Evolutionary conservation across 2,329 filamentous ascomycete genomes (phyloP).

Genomic region (Aureobasidium mangrovei): DNA sequence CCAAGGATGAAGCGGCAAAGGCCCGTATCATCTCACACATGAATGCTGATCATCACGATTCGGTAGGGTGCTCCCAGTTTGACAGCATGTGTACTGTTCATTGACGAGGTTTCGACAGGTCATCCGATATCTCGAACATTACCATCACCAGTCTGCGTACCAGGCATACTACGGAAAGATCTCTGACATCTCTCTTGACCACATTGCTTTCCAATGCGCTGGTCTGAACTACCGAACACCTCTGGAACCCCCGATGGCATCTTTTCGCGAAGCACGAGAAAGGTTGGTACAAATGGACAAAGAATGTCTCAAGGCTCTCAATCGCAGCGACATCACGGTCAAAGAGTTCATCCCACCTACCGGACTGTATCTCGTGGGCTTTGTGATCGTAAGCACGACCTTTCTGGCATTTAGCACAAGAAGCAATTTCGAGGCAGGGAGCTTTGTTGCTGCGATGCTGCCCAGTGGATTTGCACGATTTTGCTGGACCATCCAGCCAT

Average conservation of each 20-base stretch:
- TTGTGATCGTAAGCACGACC: slow-evolving; percentile 47
- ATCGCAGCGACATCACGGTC: slow-evolving; percentile 48
- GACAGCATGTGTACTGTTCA: not conserved
- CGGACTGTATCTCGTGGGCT: slow-evolving; percentile 46
- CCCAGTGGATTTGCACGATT: slow-evolving; percentile 50
- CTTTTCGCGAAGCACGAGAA: slow-evolving; percentile 57
- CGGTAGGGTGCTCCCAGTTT: slow-evolving; percentile 33
- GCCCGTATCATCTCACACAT: slow-evolving; percentile 69
- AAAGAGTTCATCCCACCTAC: slow-evolving; percentile 44
- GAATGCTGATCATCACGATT: slow-evolving; percentile 72
- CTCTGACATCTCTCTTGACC: slow-evolving; percentile 53
- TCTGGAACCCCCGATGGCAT: slow-evolving; percentile 61
- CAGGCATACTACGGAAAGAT: slow-evolving; percentile 52
- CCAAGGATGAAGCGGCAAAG: slow-evolving; percentile 43
- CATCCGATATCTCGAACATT: slow-evolving; percentile 67
- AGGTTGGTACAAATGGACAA: slow-evolving; percentile 66
- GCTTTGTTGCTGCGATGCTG: slow-evolving; percentile 29
- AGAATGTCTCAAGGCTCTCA: slow-evolving; percentile 50
- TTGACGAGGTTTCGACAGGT: slow-evolving; percentile 34
- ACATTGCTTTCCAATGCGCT: slow-evolving; percentile 52
- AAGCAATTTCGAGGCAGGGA: slow-evolving; percentile 44
- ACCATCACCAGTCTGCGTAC: slow-evolving; percentile 48
- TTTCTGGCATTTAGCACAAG: slow-evolving; percentile 44
- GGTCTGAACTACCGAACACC: slow-evolving; percentile 47
- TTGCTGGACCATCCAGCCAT: slow-evolving; percentile 51